Conservation (phyloP, 345 rosid species). For the Heritiera fomes region DNA sequence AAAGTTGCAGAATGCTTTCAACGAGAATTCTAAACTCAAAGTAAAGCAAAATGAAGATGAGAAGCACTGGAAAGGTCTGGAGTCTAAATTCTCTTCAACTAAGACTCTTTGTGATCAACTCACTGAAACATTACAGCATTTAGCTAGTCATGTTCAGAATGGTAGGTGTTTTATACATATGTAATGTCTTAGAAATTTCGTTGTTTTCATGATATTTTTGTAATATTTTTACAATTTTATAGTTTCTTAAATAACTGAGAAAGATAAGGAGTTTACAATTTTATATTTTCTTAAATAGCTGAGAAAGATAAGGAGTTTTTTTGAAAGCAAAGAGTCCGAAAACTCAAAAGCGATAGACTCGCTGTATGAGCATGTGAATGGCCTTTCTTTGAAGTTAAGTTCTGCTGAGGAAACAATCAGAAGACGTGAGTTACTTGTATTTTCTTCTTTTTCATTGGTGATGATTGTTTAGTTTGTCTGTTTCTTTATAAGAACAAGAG, state of each 20-base stretch:
- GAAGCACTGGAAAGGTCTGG: constrained; percentile 91
- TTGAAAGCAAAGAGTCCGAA: constrained; percentile 46
- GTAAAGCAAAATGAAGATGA: constrained; percentile 90
- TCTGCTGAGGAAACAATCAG: constrained; percentile 50
- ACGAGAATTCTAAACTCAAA: constrained; percentile 87
- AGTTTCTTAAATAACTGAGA: constrained; percentile 62
- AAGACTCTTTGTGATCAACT: constrained; percentile 78
- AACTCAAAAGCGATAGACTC: constrained; percentile 45
- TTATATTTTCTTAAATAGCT: too few relatives aligned
- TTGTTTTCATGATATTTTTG: neutral
- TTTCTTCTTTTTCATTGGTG: too few relatives aligned
- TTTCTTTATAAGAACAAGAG: neutral
- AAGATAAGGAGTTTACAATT: constrained; percentile 35
- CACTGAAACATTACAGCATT: constrained; percentile 75
- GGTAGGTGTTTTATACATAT: constrained; percentile 44
- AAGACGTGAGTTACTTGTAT: constrained; percentile 45
- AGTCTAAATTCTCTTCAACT: constrained; percentile 84
- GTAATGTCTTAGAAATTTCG: constrained; percentile 8
- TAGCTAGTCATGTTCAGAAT: constrained; percentile 78
- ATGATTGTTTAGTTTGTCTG: neutral
- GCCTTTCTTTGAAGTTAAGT: constrained; percentile 47
- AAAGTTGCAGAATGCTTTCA: constrained; percentile 80
- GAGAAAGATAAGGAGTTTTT: constrained; percentile 20
- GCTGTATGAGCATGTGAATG: constrained; percentile 48
- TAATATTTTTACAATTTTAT: constrained; percentile 19